Evolutionary conservation across 192 early-diverging fungal species (phyloP), one percentile per base, ranked within the genome.

Genomic region (Nowakowskiella sp.): DNA sequence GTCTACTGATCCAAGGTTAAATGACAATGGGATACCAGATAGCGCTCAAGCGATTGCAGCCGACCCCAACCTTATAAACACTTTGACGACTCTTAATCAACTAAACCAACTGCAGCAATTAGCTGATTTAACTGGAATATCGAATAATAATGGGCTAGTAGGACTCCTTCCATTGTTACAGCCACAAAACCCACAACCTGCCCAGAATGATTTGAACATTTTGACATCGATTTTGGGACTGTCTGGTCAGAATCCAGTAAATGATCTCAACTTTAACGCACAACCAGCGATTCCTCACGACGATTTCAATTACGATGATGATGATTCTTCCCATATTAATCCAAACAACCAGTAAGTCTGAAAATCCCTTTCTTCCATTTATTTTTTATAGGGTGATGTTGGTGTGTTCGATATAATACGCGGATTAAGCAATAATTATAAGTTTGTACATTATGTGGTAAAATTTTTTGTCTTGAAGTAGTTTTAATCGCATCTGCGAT

Each of bases 241-340:
- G n/a, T n/a, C n/a, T n/a, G n/a, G n/a, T n/a, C n/a, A n/a, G n/a
- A n/a, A n/a, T n/a, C n/a, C n/a, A n/a, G n/a, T n/a, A n/a, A n/a
- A n/a, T n/a, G n/a, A n/a, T n/a, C n/a, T n/a, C n/a, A n/a, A n/a
- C n/a, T n/a, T n/a, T n/a, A n/a, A n/a, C n/a, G n/a, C n/a, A n/a
- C n/a, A n/a, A n/a, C 13, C 36, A 19, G 36, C 36, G 36, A 19
- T 39, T 39, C 13, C 13, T 39, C 36, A 39, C 36, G 36, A 39
- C 36, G 36, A 19, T 19, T 54, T 54, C 53, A 48, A 54, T 51
- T 54, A 54, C 45, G 26, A 31, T 24, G 53, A 54, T 22, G 53
- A 54, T 49, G 53, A 54, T 19, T 36, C 19, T 13, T 13, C 36
- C 13, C 13, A 19, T 39, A 39, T 39, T 13, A 13, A 39, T 13